Conservation (phyloP, 2,329 filamentous ascomycete species). For the Nigrospora oryzae region DNA sequence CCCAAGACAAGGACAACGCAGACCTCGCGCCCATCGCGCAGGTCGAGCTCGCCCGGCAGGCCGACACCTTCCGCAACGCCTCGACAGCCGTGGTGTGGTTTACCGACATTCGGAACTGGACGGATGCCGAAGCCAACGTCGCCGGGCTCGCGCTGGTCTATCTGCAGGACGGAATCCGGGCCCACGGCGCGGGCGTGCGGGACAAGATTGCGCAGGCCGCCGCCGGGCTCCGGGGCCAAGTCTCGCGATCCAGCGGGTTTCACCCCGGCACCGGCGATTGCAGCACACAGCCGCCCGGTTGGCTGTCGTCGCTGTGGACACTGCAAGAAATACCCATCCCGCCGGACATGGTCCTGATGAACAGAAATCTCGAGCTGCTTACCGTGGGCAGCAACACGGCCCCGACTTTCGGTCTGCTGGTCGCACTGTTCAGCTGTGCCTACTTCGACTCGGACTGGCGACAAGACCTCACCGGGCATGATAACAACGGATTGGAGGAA, state of each 20-base stretch:
- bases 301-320: constrained; percentile 1
- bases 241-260: not conserved
- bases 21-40: not conserved
- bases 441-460: no score
- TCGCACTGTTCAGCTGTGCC: no score
- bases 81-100: not conserved
- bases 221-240: not conserved
- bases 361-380: not conserved
- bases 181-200: not conserved
- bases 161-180: not conserved
- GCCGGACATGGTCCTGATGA: not conserved
- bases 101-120: not conserved
- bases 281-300: not conserved
- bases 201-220: not conserved
- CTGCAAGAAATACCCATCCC: not conserved
- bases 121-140: not conserved
- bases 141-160: not conserved
- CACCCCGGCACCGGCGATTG: no score
- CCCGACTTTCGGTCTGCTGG: no score
- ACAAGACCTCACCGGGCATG: no score
- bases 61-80: not conserved
- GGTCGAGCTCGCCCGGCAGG: not conserved
- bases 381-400: no score
- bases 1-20: not conserved
- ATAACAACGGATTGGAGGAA: no score